These are phyloP conservation scores for Pleurotus giganteus DNA, from an alignment of 768 basidiomycete species.

Conservation along the genomic window DNA sequence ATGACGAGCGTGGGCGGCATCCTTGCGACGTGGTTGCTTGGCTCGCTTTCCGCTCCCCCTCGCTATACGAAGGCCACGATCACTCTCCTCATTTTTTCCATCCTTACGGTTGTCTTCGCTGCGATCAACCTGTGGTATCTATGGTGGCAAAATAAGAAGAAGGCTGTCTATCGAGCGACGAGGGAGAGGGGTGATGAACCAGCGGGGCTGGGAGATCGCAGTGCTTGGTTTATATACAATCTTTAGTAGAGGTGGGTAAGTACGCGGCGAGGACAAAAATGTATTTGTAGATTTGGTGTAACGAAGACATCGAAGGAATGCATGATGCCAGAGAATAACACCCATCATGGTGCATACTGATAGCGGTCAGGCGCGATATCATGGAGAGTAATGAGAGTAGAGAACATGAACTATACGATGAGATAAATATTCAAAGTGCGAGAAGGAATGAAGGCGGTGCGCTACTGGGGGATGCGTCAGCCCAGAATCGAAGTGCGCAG, in stretches of 20 bases:
- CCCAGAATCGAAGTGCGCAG: too few species aligned
- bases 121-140: constrained; percentile 40
- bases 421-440: too few species aligned
- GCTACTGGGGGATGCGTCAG: too few species aligned
- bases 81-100: constrained; percentile 38
- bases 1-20: constrained; percentile 61
- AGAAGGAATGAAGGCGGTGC: too few species aligned
- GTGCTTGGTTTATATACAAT: background rate
- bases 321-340: too few species aligned
- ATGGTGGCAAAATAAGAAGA: constrained; percentile 41
- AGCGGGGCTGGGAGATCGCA: background rate
- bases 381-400: too few species aligned
- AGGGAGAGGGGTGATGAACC: background rate
- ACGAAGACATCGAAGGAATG: too few species aligned
- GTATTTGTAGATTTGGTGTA: too few species aligned
- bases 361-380: too few species aligned
- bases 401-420: too few species aligned
- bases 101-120: constrained; percentile 34
- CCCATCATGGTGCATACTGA: too few species aligned
- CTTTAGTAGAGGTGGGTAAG: background rate
- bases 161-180: constrained; percentile 21
- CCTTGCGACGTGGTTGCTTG: constrained; percentile 27
- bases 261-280: too few species aligned
- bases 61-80: constrained; percentile 48
- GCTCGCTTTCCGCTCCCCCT: constrained; percentile 46